phyloP scores from a whole-genome alignment of 192 early-diverging fungal species.

The Coemansia sp. region DNA sequence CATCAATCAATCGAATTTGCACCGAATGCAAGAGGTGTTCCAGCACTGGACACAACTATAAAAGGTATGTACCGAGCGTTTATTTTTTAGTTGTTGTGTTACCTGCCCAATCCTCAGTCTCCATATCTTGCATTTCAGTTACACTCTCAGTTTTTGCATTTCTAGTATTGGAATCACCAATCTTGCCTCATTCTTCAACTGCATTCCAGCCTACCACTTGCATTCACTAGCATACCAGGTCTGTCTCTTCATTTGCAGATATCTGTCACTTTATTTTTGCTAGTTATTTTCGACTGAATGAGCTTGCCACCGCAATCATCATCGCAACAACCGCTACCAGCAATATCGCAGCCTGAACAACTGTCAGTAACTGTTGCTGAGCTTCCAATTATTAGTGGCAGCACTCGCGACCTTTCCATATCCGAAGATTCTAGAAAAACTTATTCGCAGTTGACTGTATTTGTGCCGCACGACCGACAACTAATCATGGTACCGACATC shows the following conservation, averaged over 20 bases:
- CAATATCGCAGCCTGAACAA: not conserved
- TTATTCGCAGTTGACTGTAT: slow-evolving; percentile 19
- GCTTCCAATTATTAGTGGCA: not conserved
- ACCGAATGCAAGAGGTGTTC: not conserved
- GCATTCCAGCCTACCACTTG: not conserved
- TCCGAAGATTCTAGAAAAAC: not conserved
- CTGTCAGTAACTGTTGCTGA: not conserved
- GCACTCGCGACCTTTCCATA: not conserved
- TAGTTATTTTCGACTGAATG: not conserved
- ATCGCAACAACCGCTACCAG: not conserved
- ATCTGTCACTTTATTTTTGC: not conserved
- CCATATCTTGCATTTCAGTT: slow-evolving; percentile 2
- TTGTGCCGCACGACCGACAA: slow-evolving; percentile 28
- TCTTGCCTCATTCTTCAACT: not conserved
- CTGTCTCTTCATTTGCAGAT: not conserved
- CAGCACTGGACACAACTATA: not conserved
- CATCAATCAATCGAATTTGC: slow-evolving; percentile 9
- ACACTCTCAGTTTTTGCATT: not conserved
- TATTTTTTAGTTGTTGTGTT: not conserved
- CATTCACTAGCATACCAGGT: not conserved
- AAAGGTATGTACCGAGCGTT: not conserved
- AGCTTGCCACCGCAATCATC: not conserved
- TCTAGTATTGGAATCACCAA: not conserved
- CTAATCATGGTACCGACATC: slow-evolving; percentile 26
- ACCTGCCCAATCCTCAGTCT: not conserved